Evolutionary conservation across 441 rosid species (phyloP).

Genomic region (Raphanus hybrid): DNA sequence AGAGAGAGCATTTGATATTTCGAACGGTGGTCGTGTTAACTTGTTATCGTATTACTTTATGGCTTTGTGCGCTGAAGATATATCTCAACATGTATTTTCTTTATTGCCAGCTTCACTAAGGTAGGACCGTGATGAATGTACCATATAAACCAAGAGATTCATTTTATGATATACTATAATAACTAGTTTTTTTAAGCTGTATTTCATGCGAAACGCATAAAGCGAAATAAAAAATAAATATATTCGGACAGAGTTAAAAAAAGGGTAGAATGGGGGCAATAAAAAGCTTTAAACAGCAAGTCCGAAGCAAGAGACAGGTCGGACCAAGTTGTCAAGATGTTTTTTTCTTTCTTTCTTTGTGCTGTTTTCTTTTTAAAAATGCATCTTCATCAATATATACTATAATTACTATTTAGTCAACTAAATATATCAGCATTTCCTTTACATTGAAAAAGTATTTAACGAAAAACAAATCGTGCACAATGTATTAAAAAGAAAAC

Average conservation of each 20-base stretch:
- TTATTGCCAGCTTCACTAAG: not conserved
- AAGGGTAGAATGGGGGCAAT: not conserved
- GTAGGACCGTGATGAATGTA: no score
- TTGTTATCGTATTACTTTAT: not conserved
- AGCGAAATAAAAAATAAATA: not conserved
- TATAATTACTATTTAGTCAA: no score
- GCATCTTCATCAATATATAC: no score
- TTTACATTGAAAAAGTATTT: slow-evolving; percentile 3
- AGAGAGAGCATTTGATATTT: no score
- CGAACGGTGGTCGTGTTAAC: slow-evolving; percentile 21
- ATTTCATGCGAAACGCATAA: no score
- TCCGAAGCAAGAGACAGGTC: slow-evolving; percentile 13
- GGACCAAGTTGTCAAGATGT: slow-evolving; percentile 7
- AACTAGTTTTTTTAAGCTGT: no score
- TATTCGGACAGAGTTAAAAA: not conserved
- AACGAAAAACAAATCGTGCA: not conserved
- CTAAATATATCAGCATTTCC: no score
- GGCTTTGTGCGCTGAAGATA: not conserved
- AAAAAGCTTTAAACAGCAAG: slow-evolving; percentile 6
- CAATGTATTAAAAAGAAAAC: not conserved
- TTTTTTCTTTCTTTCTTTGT: not conserved
- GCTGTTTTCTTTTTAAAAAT: not conserved
- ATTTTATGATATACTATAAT: no score
- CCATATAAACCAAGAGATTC: no score
- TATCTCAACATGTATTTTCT: not conserved